Conservation (phyloP, 495 filamentous ascomycete species). For the Oidiodendron maius region DNA sequence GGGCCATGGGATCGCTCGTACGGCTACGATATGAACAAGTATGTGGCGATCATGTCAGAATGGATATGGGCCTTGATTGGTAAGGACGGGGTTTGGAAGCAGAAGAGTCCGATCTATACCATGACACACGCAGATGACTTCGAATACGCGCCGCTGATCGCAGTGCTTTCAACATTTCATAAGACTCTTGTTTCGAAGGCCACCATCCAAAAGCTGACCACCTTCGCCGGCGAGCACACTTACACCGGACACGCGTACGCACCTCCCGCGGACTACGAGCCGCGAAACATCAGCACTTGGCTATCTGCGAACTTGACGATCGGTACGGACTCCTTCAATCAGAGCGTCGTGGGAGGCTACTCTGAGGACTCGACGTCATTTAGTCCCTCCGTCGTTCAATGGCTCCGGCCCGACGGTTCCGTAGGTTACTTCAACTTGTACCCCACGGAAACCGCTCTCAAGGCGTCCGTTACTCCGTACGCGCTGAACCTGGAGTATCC, state of each 20-base stretch:
- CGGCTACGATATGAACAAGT: constrained; percentile 38
- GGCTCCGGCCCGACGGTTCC: too few species aligned
- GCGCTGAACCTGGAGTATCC: too few species aligned
- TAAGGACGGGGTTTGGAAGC: constrained; percentile 20
- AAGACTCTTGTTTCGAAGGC: constrained; percentile 20
- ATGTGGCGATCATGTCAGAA: constrained; percentile 30
- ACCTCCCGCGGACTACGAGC: constrained; percentile 31
- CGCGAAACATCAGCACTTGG: constrained; percentile 35
- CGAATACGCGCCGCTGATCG: constrained; percentile 31
- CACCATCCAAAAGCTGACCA: constrained; percentile 19
- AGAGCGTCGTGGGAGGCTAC: constrained; percentile 32
- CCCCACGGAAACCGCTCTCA: too few species aligned
- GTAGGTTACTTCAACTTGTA: too few species aligned
- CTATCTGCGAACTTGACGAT: constrained; percentile 31
- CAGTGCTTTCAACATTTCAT: constrained; percentile 26
- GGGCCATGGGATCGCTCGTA: constrained; percentile 40
- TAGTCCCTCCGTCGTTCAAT: constrained; percentile 35
- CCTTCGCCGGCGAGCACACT: constrained; percentile 33
- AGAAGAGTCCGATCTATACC: constrained; percentile 1
- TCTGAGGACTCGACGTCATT: constrained; percentile 29
- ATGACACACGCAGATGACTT: constrained; percentile 37
- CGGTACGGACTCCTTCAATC: constrained; percentile 32
- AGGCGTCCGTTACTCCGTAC: too few species aligned
- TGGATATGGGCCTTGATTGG: constrained; percentile 33
- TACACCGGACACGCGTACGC: constrained; percentile 29